Base-by-base conservation (phyloP, 768 basidiomycete species). In the Tulasnella sp. region DNA sequence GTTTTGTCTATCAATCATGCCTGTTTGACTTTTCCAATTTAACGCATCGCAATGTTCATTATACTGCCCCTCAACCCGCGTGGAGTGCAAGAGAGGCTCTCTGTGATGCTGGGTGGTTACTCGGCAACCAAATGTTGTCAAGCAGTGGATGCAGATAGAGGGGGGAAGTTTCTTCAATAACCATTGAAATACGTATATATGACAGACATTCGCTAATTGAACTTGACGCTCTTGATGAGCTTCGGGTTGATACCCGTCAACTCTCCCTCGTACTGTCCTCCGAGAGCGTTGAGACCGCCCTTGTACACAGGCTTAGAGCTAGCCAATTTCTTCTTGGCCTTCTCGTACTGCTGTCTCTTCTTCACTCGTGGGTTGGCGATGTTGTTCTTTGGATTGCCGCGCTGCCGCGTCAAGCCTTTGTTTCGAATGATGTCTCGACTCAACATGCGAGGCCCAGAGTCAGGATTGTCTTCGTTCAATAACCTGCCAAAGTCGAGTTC, bases 321-420 rank as follows among this genome's bases (percentile, higher is more conserved):
- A 41, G 93, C 87, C 20, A 98, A 88, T 87, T 93, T 96, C 88
- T 94, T 96, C 89, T 97, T 95, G 82, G 97, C 97, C 87, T 98
- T 93, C 84, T 97, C 97, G 89, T 93, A 84, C 58, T 85, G 93
- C 86, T 93, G 90, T 46, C 96, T 91, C 86, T 99, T 99, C 91
- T 98, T 99, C 86, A 99, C 96, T 81, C 98, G 92, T 60, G 97
- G 97, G 87, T 99, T 99, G 83, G 97, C 95, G 50, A 96, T 95
- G 79, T 90, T 89, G 87, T 99, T 98, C 64, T 94, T 88, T 28
- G 60, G 60, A 24, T 64, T 64, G 80, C 98, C 91, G 81, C 89
- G 92, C 6, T 97, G 97, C 11, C 54, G 48, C 22, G 97, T 98
- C 76, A 99, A 91, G 80, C 98, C 97, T 84, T 92, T 93, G 90